Base-by-base conservation (phyloP, 2,329 filamentous ascomycete species). In the Coniochaeta sp. region DNA sequence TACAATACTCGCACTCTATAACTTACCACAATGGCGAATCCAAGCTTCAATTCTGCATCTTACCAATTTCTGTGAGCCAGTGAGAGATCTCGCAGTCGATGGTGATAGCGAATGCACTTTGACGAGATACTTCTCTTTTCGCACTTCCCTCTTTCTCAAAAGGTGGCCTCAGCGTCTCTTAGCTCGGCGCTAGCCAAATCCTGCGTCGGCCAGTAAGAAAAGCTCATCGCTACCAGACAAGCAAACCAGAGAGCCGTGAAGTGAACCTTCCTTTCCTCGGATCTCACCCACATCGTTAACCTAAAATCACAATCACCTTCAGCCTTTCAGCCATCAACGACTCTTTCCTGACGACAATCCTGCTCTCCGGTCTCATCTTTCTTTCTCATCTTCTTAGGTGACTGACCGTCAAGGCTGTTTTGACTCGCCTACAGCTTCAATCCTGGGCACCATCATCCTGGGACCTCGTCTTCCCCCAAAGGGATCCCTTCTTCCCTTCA, bases 241-340 rank as follows among this genome's bases (percentile, higher is more conserved):
- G 22, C 24, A 28, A 31, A 26, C 47, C 47, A 52, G 31, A 52
- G 4, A n/a, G n/a, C n/a, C 47, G 12, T 14, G 47, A n/a, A n/a
- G n/a, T 52, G 47, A 52, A 52, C 47, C 47, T 52, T 52, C 47
- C 47, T 52, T 31, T 52, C 47, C 47, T 52, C 47, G 47, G 47
- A 52, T 52, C 47, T 52, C 47, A 52, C 47, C 47, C 47, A 52
- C 47, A 52, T 52, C 47, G 22, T n/a, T n/a, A 52, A 52, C 47
- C 26, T 31, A 28, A 52, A 52, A 52, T 28, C 26, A 26, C 43
- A 47, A 3, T 52, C 47, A n/a, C 47, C 47, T 52, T 52, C 22
- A 52, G 24, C 19, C 47, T 22, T 50, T 31, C 22, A 52, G 4
- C 47, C 47, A 52, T 52, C 47, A n/a, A 52, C 47, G 4, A 28